Conservation (phyloP, 495 filamentous ascomycete genomes). For the Chaetomium tenue region DNA sequence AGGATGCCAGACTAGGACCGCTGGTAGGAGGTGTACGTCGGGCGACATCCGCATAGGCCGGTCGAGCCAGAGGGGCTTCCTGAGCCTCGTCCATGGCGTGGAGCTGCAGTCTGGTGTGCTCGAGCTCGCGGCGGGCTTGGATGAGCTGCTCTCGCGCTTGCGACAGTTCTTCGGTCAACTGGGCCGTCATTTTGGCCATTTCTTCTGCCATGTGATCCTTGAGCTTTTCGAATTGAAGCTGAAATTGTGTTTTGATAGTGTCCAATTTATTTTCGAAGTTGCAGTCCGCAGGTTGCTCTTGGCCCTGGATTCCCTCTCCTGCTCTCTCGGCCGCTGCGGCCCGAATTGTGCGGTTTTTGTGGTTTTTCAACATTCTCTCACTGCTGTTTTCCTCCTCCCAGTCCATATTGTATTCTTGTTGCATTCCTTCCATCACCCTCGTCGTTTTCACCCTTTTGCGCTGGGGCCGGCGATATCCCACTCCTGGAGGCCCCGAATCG, state of each 20-base stretch:
- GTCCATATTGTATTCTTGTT: conserved; percentile 11
- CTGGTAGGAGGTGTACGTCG: conserved; percentile 4
- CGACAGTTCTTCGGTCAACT: conserved; percentile 10
- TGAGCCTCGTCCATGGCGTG: not conserved
- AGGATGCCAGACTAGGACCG: not conserved
- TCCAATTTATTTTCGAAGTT: conserved; percentile 10
- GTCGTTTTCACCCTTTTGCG: conserved; percentile 7
- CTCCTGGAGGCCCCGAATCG: conserved; percentile 10
- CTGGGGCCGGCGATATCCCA: conserved; percentile 8
- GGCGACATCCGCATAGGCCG: conserved; percentile 2
- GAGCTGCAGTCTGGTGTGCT: conserved; percentile 4
- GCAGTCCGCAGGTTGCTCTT: not conserved
- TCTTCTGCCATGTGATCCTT: conserved; percentile 4
- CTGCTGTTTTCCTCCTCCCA: conserved; percentile 9
- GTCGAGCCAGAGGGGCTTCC: not conserved
- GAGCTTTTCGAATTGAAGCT: not conserved
- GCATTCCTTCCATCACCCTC: conserved; percentile 7
- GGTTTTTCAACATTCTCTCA: conserved; percentile 3
- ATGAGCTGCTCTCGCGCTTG: conserved; percentile 6
- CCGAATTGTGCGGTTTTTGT: conserved; percentile 2
- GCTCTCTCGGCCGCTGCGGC: not conserved
- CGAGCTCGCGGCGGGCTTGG: not conserved
- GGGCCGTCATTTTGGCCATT: not conserved
- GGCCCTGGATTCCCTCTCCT: not conserved
- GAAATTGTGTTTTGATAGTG: conserved; percentile 1